These are phyloP conservation scores for Funneliformis geosporum DNA, from an alignment of 192 early-diverging fungal species.

Conservation along the genomic window DNA sequence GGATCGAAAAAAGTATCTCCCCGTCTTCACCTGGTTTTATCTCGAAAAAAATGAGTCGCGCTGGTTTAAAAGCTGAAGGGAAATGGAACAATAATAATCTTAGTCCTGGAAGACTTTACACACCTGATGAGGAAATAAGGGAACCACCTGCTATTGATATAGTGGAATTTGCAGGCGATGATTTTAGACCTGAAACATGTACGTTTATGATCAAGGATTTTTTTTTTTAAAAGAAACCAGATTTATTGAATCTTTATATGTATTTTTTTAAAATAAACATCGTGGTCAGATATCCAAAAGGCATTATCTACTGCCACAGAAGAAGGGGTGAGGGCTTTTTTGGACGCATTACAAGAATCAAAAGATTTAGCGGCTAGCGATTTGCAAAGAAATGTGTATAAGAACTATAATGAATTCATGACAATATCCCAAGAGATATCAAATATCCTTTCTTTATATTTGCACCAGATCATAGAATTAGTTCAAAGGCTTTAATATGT, in stretches of 20 bases:
- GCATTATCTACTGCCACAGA: constrained; percentile 57
- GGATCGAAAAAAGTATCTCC: background rate
- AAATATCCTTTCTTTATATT: constrained; percentile 39
- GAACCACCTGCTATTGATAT: constrained; percentile 48
- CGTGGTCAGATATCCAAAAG: constrained; percentile 53
- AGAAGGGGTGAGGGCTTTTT: constrained; percentile 58
- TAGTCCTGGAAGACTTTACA: background rate
- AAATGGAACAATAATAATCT: background rate
- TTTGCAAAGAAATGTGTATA: constrained; percentile 80
- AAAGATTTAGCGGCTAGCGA: constrained; percentile 67
- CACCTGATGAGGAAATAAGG: constrained; percentile 6
- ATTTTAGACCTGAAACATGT: constrained; percentile 59
- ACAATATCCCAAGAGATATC: constrained; percentile 84
- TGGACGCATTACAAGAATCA: constrained; percentile 60
- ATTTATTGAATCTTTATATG: background rate
- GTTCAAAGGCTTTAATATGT: background rate
- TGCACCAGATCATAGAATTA: background rate
- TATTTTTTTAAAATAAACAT: background rate
- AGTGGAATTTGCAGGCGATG: constrained; percentile 51
- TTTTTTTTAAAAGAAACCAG: background rate
- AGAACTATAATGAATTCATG: constrained; percentile 85
- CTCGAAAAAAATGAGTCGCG: background rate
- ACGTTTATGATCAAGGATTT: constrained; percentile 12
- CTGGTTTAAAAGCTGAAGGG: background rate
- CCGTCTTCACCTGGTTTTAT: background rate